Evolutionary conservation across 805 yeast species (phyloP).

Genomic region (Hyphopichia homilentoma): DNA sequence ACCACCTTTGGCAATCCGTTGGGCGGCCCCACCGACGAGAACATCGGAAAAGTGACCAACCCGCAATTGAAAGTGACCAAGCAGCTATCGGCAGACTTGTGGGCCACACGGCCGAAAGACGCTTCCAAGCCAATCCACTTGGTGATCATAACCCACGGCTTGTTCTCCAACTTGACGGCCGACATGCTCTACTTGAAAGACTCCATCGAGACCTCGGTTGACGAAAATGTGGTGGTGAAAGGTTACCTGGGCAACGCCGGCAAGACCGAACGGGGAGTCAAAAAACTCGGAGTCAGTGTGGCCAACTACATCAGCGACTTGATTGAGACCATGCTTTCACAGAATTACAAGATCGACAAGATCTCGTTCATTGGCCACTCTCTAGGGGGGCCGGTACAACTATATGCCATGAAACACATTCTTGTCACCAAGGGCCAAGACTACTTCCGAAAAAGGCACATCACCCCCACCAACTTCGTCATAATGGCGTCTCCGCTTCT

Average conservation of each 20-base stretch:
- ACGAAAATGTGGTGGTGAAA: conserved; percentile 33
- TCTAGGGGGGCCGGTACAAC: conserved; percentile 40
- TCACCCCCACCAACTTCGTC: conserved; percentile 32
- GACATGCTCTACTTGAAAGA: conserved; percentile 43
- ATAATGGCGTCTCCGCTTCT: conserved; percentile 40
- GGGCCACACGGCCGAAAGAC: conserved; percentile 25
- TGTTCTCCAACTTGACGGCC: conserved; percentile 41
- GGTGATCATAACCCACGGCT: conserved; percentile 41
- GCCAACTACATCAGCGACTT: conserved; percentile 24
- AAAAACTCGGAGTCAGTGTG: conserved; percentile 30
- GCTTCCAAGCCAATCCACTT: conserved; percentile 34
- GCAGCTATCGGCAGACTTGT: conserved; percentile 26
- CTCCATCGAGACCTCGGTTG: conserved; percentile 18
- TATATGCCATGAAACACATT: conserved; percentile 37
- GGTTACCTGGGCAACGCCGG: conserved; percentile 42
- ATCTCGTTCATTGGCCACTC: conserved; percentile 44
- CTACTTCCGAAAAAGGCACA: conserved; percentile 22
- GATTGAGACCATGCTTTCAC: conserved; percentile 17
- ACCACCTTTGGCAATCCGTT: not conserved
- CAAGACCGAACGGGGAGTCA: conserved; percentile 38
- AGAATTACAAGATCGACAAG: conserved; percentile 16
- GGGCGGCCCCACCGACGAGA: not conserved
- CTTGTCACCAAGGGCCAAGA: conserved; percentile 26
- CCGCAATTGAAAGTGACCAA: conserved; percentile 24
- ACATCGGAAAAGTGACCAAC: conserved; percentile 10